Evolutionary conservation across 768 basidiomycete species (phyloP), one percentile per base, ranked within the genome.

Genomic region (Pulveroboletus ravenelii): DNA sequence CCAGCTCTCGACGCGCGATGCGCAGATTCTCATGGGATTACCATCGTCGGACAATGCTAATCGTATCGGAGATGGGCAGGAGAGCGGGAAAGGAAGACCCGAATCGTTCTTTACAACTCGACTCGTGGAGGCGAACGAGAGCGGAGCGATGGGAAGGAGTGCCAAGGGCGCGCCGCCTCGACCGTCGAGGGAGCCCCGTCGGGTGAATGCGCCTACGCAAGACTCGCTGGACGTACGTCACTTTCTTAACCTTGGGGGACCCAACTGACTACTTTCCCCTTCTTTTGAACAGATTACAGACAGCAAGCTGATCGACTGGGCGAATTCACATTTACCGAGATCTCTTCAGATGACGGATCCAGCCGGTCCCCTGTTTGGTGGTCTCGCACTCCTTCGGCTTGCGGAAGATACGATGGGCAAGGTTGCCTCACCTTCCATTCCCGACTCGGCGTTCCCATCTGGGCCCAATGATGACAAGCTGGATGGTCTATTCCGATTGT

Each of bases 401-500:
- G 86, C 93, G 1, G 93, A 96, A 67, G 78, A 81, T 20, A 81
- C 89, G 70, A 84, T 82, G 63, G 82, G 84, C 31, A 73, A 75
- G 50, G 72, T 84, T 1, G 73, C 79, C 0, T 79, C 79, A 15
- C 88, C 89, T 14, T 78, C 86, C 10, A 84, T 93, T 3, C 81
- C 83, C 1, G 89, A 92, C 59, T 80, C 83, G 2, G 84, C 85
- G 0, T 96, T 95, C 74, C 86, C 86, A 3, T 64, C 72, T 9
- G 78, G 78, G 36, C 69, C 78, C 12, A 74, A 75, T 53, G 87
- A 93, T 62, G 87, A 94, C 56, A 89, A 87, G 57, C 72, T 95
- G 13, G 89, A 92, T 25, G 91, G 93, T 14, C 73, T 95, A 27
- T 93, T 95, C 73, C 77, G 80, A 50, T 72, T 95, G 48, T 95